Base-by-base conservation (phyloP, 2,329 filamentous ascomycete genomes). In the Juglanconis sp. region DNA sequence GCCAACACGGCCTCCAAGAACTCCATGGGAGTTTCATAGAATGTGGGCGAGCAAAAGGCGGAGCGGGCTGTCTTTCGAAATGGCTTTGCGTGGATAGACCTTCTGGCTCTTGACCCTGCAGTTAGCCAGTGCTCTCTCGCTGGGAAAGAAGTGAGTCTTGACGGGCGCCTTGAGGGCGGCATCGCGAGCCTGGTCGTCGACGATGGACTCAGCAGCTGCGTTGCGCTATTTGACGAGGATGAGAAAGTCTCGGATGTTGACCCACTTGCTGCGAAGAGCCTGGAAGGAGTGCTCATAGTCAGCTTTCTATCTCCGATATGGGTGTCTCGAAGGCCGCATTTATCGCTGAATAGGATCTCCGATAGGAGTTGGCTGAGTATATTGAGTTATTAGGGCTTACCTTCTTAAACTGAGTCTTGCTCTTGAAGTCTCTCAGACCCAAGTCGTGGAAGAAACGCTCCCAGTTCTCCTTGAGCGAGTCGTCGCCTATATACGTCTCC, bases 221-320 rank as follows among this genome's bases (percentile, higher is more conserved):
- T 4, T 35, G 7, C 64, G 63, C 4, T 60, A 63, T 5, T 66
- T 58, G 31, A 74, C 57, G 10, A 72, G 74, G 0, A 69, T 63
- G 5, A 84, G 67, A 59, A 83, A 78, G 66, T 84, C 81, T 31
- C 62, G 62, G 40, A 83, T 82, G 60, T 83, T 83, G 59, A 83
- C 72, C 67, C 76, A 74, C 4, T 81, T 69, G 0, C 51, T 64
- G n/a, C 65, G 66, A 1, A 82, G 67, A 3, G 73, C 77, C 80
- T 82, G 40, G 30, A 2, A 24, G 57, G 44, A 15, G 24, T 24
- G 24, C 24, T 24, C 24, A 24, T 24, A 24, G 24, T 24, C 24
- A 24, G 24, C 24, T 24, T 24, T 24, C 24, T 24, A 24, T 24
- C 24, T 24, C 24, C 24, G 24, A 24, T 24, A 24, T 1, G 24